Evolutionary conservation across 1,284 basidiomycete genomes (phyloP), one percentile per base, ranked within the genome.

Genomic region (Schizopora paradoxa): DNA sequence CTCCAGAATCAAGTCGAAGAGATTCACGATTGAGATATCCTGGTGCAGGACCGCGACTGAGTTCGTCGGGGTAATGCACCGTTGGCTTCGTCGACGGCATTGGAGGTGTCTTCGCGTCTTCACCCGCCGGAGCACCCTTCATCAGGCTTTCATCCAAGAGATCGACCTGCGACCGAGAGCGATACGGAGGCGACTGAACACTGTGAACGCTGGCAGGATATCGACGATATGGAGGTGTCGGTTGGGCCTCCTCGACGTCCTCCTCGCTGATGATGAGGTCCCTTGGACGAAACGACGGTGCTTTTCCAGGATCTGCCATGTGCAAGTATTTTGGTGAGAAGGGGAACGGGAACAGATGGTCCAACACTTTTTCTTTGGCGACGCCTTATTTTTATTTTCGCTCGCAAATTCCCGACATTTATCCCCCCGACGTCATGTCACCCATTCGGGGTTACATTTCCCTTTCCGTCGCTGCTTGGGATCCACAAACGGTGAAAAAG

Each of bases 31-130:
- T 36, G 25, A 39, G 55, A 58, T 45, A 57, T 51, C n/a, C 25
- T 18, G 51, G 48, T 22, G 46, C 10, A 56, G 61, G 18, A 32
- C 56, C 44, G 51, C 51, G 43, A 32, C 52, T 22, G 32, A 73
- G 49, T n/a, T 68, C 62, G 2, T 72, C 71, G 2, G 66, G 62
- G 52, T 82, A 82, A 56, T 79, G 80, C 28, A 82, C 79, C 14
- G 68, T 59, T 4, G 66, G 47, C 26, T 49, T 54, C 19, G 19
- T n/a, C 19, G 28, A 14, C 8, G 28, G 28, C 28, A 31, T 31
- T 8, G 69, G 45, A 13, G n/a, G 28, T 22, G 36, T 32, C 18
- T 46, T 29, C 13, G 28, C 29, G 14, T 25, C 25, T 13, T 25
- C 35, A n/a, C 35, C 25, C 19, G 16, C 41, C 16, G 22, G 7